Evolutionary conservation across 768 basidiomycete species (phyloP), one percentile per base, ranked within the genome.

Genomic region (Boletus subparvulus): DNA sequence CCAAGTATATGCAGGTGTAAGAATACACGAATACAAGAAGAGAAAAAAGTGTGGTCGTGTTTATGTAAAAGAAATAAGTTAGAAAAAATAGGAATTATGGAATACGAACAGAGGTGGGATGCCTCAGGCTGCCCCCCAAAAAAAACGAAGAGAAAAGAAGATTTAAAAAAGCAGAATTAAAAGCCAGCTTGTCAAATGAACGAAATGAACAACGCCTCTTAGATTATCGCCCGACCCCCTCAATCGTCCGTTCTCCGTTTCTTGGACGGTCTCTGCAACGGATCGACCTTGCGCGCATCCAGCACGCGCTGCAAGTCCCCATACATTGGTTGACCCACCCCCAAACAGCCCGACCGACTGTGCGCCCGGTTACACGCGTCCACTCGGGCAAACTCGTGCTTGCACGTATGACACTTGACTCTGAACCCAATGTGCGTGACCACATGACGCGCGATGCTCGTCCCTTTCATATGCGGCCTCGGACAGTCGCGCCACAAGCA

Each of bases 291-390:
- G 52, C 62, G 61, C 39, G 71, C 63, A 12, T 71, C 69, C 59
- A 71, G 43, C 52, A 63, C 55, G 13, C 55, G 50, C 50, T 63
- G 65, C n/a, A 67, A 32, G 32, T 69, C 69, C 11, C 69, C 69
- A 58, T 70, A 67, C 67, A 69, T 69, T 5, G 67, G 69, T 17
- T 69, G 62, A 21, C 66, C 66, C 32, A 69, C 67, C n/a, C 69
- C 69, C 43, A 47, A 41, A 55, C 70, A 71, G 33, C 68, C 63
- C 40, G 70, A 71, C 41, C 70, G 68, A 52, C 63, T 67, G 30
- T 71, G 70, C 13, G 71, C 71, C 53, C 70, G 72, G 57, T 73
- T 71, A 24, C 71, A 71, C 19, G 70, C 70, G 43, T 71, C 71
- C 60, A 65, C 69, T 30, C 70, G 61, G 39, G 70, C 71, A 56